phyloP scores from a whole-genome alignment of 129 eudicot genomes.

The Daucus carota region DH1_v3.0 NC_030383.2:51977501-51978000 shows the following conservation, averaged over 20 bases:
- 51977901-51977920: neutral
- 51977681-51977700: neutral
- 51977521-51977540: too few species aligned
- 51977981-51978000: slow-evolving; percentile 91
- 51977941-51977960: slow-evolving; percentile 69
- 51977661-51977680: neutral
- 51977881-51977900: neutral
- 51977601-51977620: neutral
- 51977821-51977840: neutral
- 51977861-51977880: neutral
- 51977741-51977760: slow-evolving; percentile 84
- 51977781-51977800: slow-evolving; percentile 84
- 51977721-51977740: slow-evolving; percentile 39
- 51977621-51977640: neutral
- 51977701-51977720: neutral
- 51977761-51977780: slow-evolving; percentile 94
- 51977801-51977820: slow-evolving; percentile 51
- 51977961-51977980: slow-evolving; percentile 98
- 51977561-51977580: neutral
- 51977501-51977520: too few species aligned
- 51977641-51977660: neutral
- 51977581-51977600: neutral
- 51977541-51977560: too few species aligned
- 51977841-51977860: neutral
- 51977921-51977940: slow-evolving; percentile 78